phyloP scores from a whole-genome alignment of 176 grass and related monocot species.

The Dendrocalamus sinicus region DNA sequence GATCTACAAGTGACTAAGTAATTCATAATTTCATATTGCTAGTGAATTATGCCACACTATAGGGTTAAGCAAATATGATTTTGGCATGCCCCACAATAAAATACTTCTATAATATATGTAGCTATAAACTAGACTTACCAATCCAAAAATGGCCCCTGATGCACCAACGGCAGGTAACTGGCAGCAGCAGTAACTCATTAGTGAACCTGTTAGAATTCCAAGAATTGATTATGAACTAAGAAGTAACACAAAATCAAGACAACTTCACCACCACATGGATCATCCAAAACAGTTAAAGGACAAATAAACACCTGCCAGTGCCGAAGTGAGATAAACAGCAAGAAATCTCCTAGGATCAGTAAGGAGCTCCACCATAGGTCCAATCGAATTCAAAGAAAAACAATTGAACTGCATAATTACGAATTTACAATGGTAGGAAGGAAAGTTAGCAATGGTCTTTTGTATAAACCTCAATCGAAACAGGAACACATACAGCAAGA shows the following conservation, averaged over 20 bases:
- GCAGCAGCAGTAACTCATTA: conserved; percentile 78
- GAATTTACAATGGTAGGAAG: background rate
- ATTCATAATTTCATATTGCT: background rate
- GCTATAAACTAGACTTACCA: conserved; percentile 56
- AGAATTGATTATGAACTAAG: conserved; percentile 36
- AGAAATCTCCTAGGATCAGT: conserved; percentile 74
- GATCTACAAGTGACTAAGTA: background rate
- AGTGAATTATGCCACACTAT: background rate
- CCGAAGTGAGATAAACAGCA: conserved; percentile 82
- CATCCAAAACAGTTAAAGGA: conserved; percentile 15
- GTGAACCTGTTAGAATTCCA: conserved; percentile 66
- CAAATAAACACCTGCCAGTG: conserved; percentile 66
- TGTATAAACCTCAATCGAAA: background rate
- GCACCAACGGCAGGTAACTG: conserved; percentile 75
- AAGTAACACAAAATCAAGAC: conserved; percentile 19
- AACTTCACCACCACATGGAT: background rate
- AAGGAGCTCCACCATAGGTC: conserved; percentile 76
- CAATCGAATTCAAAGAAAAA: conserved; percentile 95
- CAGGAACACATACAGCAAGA: conserved; percentile 62
- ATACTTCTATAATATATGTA: background rate
- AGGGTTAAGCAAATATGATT: background rate
- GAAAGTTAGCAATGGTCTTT: conserved; percentile 27
- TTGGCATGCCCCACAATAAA: background rate
- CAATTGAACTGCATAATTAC: conserved; percentile 72
- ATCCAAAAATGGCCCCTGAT: conserved; percentile 90